A percentile compares a stretch with the other conserved stretches of the same genome.
Conservation (phyloP, 164 flowering plant genomes). For the Piper betle region DNA sequence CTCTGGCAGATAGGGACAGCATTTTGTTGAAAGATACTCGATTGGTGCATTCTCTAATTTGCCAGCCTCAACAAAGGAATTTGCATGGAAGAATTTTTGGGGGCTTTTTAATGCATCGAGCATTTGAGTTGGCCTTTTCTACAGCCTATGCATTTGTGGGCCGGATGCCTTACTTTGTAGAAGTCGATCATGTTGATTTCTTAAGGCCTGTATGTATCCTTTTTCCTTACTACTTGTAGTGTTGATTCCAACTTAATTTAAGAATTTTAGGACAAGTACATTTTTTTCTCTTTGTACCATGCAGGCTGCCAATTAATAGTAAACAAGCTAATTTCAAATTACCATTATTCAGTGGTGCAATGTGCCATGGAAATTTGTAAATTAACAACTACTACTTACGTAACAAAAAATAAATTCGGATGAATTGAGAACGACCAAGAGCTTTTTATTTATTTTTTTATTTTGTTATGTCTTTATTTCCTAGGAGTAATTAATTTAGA, state of each 20-base stretch:
- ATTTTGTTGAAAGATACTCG: conserved; percentile 67
- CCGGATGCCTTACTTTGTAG: conserved; percentile 53
- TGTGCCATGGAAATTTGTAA: too few species aligned
- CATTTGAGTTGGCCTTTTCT: conserved; percentile 80
- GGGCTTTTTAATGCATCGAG: conserved; percentile 81
- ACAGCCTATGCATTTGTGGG: conserved; percentile 82
- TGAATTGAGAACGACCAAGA: too few species aligned
- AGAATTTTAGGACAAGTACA: background rate
- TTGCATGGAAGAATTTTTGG: conserved; percentile 87
- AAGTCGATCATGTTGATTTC: conserved; percentile 93
- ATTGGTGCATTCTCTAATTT: conserved; percentile 63
- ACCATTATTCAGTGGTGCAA: too few species aligned
- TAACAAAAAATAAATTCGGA: too few species aligned
- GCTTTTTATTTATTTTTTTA: too few species aligned
- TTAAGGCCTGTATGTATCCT: conserved; percentile 62
- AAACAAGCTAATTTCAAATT: background rate
- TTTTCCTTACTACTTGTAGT: background rate
- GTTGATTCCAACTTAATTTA: background rate
- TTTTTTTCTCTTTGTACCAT: background rate
- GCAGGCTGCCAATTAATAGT: background rate
- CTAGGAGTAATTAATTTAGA: too few species aligned
- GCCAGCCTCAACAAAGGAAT: conserved; percentile 92
- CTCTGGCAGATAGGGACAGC: conserved; percentile 85
- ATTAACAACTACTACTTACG: too few species aligned
- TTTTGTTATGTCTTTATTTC: too few species aligned